A percentile compares a stretch with the other conserved stretches of the same genome.
phyloP scores from a whole-genome alignment of 2,329 filamentous ascomycete species.

The Lecanicillium sp. region DNA sequence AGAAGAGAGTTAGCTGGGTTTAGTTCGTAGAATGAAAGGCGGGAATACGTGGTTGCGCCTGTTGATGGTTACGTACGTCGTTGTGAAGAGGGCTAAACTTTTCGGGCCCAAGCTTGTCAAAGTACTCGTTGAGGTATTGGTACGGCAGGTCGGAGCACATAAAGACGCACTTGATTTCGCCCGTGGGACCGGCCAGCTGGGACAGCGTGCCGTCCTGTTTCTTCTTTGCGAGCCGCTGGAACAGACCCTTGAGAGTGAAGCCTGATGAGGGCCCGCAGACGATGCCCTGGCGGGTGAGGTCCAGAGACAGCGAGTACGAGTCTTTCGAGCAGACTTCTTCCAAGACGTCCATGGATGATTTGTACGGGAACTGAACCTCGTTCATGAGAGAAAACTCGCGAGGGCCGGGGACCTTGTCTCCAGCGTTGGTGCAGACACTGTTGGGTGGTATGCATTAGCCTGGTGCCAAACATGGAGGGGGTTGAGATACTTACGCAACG shows the following conservation, averaged over 20 bases:
- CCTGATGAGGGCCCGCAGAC: slow-evolving; percentile 54
- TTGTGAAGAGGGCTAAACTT: slow-evolving; percentile 39
- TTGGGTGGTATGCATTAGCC: slow-evolving; percentile 11
- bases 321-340: slow-evolving; percentile 47
- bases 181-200: slow-evolving; percentile 35
- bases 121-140: slow-evolving; percentile 53
- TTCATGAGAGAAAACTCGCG: slow-evolving; percentile 40
- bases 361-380: slow-evolving; percentile 50
- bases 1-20: not conserved
- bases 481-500: slow-evolving; percentile 27
- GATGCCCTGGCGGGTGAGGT: slow-evolving; percentile 48
- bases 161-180: slow-evolving; percentile 46
- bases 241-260: slow-evolving; percentile 43
- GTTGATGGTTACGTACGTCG: slow-evolving; percentile 27
- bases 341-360: slow-evolving; percentile 41
- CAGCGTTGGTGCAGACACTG: slow-evolving; percentile 48
- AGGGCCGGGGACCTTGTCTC: slow-evolving; percentile 50
- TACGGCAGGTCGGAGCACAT: slow-evolving; percentile 55
- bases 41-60: too few species aligned
- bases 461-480: slow-evolving; percentile 52
- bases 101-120: slow-evolving; percentile 39
- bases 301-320: slow-evolving; percentile 44
- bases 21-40: too few species aligned
- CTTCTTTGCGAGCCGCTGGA: slow-evolving; percentile 37
- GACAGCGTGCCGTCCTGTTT: slow-evolving; percentile 36